A percentile compares a stretch with the other conserved stretches of the same genome.
Conservation (phyloP, 345 rosid species). For the Ricinus communis region DNA sequence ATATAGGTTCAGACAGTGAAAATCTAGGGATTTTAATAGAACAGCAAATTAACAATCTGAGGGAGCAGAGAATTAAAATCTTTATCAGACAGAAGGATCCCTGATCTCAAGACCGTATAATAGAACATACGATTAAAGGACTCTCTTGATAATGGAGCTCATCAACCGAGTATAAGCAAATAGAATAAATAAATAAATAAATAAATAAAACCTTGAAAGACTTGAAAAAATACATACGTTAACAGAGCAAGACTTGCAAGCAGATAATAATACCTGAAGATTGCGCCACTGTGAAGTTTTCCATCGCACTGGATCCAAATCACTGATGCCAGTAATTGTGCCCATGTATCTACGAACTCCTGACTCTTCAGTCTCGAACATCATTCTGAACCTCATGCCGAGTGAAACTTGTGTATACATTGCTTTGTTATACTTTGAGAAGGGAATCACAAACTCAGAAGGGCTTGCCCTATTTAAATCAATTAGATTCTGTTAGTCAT, state of each 20-base stretch:
- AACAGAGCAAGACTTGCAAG: not conserved
- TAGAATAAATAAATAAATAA: no score
- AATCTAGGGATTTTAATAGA: not conserved
- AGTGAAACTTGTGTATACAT: constrained; percentile 85
- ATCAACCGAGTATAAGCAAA: no score
- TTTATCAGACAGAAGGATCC: not conserved
- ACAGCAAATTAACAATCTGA: not conserved
- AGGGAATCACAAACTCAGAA: constrained; percentile 92
- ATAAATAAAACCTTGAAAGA: not conserved
- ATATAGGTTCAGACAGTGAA: not conserved
- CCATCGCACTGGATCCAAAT: constrained; percentile 88
- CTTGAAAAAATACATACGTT: not conserved
- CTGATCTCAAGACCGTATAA: not conserved
- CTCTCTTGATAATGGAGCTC: no score
- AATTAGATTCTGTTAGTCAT: constrained; percentile 27
- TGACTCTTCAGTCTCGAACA: constrained; percentile 96
- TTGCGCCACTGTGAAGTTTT: constrained; percentile 95
- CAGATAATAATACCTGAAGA: constrained; percentile 68
- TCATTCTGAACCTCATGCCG: constrained; percentile 97
- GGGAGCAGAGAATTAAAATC: constrained; percentile 1
- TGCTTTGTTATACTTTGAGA: constrained; percentile 88
- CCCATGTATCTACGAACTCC: constrained; percentile 98
- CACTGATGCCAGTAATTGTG: constrained; percentile 82
- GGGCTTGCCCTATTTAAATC: constrained; percentile 80
- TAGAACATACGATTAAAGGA: not conserved